These are phyloP conservation scores for Coemansia umbellata DNA, from an alignment of 192 early-diverging fungal species.

Conservation along the genomic window DNA sequence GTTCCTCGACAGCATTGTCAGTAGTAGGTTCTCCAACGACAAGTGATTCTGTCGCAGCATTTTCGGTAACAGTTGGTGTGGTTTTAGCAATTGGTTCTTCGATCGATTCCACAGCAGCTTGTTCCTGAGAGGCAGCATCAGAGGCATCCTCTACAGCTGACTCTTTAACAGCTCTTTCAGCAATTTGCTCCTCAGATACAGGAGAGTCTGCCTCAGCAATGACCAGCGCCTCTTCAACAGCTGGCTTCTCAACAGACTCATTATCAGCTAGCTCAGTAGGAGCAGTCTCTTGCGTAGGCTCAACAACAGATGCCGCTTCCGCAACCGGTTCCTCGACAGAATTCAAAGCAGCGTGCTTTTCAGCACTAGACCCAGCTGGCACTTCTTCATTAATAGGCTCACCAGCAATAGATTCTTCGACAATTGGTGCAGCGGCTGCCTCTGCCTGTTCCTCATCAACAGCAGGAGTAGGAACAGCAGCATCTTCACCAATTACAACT, in stretches of 20 bases:
- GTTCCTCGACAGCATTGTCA: not conserved
- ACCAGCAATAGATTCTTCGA: not conserved
- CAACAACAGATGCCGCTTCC: too few relatives aligned
- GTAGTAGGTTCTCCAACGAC: not conserved
- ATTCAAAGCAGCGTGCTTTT: not conserved
- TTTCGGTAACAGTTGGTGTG: not conserved
- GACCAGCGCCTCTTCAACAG: not conserved
- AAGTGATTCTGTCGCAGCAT: not conserved
- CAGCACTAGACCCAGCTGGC: not conserved
- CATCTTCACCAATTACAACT: not conserved
- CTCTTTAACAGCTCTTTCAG: not conserved
- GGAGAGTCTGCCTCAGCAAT: not conserved
- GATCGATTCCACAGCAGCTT: not conserved
- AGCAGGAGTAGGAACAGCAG: not conserved
- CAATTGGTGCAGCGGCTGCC: not conserved
- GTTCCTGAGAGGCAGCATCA: not conserved
- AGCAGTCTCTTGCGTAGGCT: too few relatives aligned
- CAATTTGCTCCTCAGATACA: not conserved
- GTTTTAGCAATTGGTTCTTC: not conserved
- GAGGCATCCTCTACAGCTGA: not conserved
- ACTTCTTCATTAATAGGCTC: not conserved
- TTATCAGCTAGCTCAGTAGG: not conserved
- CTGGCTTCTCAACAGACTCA: not conserved
- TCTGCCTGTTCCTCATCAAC: not conserved
- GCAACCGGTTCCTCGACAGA: not conserved